These are phyloP conservation scores for Coniferiporia sulphurascens DNA, from an alignment of 1,284 basidiomycete species.

Conservation along the genomic window DNA sequence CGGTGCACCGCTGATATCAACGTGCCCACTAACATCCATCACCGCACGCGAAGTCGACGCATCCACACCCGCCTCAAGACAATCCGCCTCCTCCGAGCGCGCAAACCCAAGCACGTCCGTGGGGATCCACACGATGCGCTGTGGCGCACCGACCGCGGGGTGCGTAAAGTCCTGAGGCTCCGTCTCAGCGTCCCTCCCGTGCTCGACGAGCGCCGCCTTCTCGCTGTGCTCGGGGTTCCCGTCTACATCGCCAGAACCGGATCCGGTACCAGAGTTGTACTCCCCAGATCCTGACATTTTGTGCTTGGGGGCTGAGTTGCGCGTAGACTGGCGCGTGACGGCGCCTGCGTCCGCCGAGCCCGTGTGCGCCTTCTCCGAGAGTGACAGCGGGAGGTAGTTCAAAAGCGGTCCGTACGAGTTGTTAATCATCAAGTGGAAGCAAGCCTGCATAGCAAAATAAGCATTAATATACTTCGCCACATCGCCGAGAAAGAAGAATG, in stretches of 20 bases:
- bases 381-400: constrained; percentile 52
- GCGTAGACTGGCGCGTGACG: not conserved
- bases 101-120: constrained; percentile 58
- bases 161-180: constrained; percentile 62
- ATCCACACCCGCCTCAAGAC: constrained; percentile 54
- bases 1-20: constrained; percentile 45
- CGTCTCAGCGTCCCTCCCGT: not conserved
- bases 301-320: not conserved
- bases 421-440: constrained; percentile 65
- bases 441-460: constrained; percentile 38
- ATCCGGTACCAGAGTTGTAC: not conserved
- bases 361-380: constrained; percentile 13
- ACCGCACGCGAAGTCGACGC: constrained; percentile 51
- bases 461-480: constrained; percentile 8
- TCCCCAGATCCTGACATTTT: not conserved
- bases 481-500: constrained; percentile 14
- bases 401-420: constrained; percentile 66
- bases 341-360: not conserved
- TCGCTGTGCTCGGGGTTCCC: constrained; percentile 4
- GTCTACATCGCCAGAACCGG: constrained; percentile 2
- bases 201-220: not conserved
- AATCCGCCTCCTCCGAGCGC: constrained; percentile 49
- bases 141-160: constrained; percentile 71
- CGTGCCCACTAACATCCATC: constrained; percentile 67
- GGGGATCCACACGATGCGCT: constrained; percentile 80